A percentile compares a stretch with the other conserved stretches of the same genome.
Conservation (phyloP, 768 basidiomycete species). For the Tylopilus balloui region DNA sequence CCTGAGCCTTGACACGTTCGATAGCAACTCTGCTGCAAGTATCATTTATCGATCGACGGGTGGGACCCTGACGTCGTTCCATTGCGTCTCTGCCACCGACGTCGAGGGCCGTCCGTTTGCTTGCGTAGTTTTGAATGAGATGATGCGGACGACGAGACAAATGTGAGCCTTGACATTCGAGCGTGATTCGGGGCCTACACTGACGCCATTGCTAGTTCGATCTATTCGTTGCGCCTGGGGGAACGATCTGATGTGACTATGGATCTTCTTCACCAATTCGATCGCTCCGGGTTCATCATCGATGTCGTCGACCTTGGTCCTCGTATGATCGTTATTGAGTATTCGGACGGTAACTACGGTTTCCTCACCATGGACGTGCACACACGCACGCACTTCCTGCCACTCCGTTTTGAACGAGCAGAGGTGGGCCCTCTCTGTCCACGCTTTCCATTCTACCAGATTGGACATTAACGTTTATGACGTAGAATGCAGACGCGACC, state of each 20-base stretch:
- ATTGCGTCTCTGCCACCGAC: slow-evolving; percentile 10
- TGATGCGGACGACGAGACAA: neutral
- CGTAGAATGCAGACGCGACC: neutral
- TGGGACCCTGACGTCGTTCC: neutral
- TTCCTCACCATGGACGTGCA: slow-evolving; percentile 16
- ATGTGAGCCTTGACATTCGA: slow-evolving; percentile 1
- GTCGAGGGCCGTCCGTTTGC: slow-evolving; percentile 13
- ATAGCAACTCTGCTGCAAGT: neutral
- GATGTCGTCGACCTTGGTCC: slow-evolving; percentile 12
- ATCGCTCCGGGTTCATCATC: neutral
- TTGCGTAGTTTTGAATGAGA: slow-evolving; percentile 13
- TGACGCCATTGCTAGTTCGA: slow-evolving; percentile 6
- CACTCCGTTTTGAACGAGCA: slow-evolving; percentile 1
- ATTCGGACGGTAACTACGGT: too few species aligned
- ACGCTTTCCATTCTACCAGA: neutral
- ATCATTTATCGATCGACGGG: slow-evolving; percentile 8
- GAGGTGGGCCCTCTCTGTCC: slow-evolving; percentile 1
- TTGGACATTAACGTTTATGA: neutral
- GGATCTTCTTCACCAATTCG: slow-evolving; percentile 13
- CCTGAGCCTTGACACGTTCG: neutral
- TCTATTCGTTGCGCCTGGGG: slow-evolving; percentile 6
- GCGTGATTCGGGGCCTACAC: neutral
- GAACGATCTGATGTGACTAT: slow-evolving; percentile 3
- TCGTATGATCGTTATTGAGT: slow-evolving; percentile 3
- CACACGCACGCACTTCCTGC: slow-evolving; percentile 1